phyloP scores from a whole-genome alignment of 345 rosid species.

The Reutealis trisperma region DNA sequence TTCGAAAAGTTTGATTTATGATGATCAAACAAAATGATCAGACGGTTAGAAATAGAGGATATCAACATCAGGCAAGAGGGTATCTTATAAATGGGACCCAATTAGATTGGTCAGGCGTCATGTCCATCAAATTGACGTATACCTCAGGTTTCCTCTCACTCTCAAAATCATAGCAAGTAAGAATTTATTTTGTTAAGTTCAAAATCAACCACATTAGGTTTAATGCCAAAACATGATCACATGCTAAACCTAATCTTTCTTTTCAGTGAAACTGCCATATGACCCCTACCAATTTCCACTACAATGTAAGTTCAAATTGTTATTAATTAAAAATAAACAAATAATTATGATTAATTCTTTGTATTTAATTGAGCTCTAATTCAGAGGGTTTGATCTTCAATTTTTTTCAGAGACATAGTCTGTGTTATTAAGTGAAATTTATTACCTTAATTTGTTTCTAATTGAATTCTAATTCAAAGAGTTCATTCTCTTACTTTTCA shows the following conservation, averaged over 20 bases:
- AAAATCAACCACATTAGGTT: constrained; percentile 32
- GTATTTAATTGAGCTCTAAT: no score
- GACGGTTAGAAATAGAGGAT: neutral
- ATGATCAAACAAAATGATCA: neutral
- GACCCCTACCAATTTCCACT: neutral
- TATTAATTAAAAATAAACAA: neutral
- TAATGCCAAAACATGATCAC: constrained; percentile 30
- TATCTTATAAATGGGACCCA: constrained; percentile 31
- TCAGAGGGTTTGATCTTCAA: no score
- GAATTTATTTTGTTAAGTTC: constrained; percentile 23
- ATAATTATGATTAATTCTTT: neutral
- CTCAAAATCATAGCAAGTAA: constrained; percentile 35
- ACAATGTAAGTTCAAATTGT: neutral
- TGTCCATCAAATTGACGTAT: constrained; percentile 36
- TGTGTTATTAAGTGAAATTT: no score
- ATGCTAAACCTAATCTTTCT: constrained; percentile 25
- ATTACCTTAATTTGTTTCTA: no score
- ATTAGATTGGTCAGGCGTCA: constrained; percentile 39
- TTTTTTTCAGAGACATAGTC: no score
- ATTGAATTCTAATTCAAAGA: no score
- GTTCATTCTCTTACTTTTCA: no score
- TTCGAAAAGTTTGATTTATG: no score
- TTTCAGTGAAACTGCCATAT: neutral
- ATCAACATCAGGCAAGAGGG: neutral
- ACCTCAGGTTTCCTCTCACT: constrained; percentile 35